These are phyloP conservation scores for Plantago lanceolata DNA, from an alignment of 305 asterid genomes.

Conservation along the genomic window DNA sequence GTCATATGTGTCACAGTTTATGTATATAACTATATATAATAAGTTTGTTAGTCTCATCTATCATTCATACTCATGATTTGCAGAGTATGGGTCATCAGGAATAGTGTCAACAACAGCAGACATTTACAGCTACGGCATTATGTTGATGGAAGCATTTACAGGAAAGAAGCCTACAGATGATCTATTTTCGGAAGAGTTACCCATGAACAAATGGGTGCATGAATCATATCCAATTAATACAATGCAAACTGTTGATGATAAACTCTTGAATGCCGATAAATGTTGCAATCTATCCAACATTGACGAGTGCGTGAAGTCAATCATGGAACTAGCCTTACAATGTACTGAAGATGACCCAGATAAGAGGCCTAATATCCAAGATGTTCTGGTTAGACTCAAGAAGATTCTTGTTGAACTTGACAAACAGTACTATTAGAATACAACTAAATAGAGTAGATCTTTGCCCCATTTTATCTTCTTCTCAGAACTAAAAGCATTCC, in stretches of 20 bases:
- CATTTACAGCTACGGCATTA: slow-evolving; percentile 9
- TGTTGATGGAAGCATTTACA: slow-evolving; percentile 35
- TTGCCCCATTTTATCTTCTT: no score
- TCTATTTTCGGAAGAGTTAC: slow-evolving; percentile 24
- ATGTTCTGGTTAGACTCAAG: slow-evolving; percentile 9
- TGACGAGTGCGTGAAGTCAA: neutral
- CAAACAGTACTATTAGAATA: no score
- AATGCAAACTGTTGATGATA: slow-evolving; percentile 9
- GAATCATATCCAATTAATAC: neutral
- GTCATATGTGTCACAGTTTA: neutral
- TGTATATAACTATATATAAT: no score
- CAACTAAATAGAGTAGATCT: no score
- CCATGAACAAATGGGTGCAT: slow-evolving; percentile 10
- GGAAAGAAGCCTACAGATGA: slow-evolving; percentile 26
- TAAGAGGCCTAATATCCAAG: slow-evolving; percentile 21
- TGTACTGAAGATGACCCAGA: slow-evolving; percentile 19
- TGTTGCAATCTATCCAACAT: no score
- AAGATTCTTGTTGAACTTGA: slow-evolving; percentile 21
- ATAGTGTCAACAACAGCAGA: slow-evolving; percentile 19
- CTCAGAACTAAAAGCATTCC: no score
- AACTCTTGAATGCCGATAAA: slow-evolving; percentile 4
- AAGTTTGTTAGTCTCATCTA: no score
- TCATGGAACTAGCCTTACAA: slow-evolving; percentile 22
- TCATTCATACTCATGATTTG: no score
- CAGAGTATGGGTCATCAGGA: slow-evolving; percentile 31